These are phyloP conservation scores for Fusarium sp. DNA, from an alignment of 2,329 filamentous ascomycete species.

Conservation along the genomic window DNA sequence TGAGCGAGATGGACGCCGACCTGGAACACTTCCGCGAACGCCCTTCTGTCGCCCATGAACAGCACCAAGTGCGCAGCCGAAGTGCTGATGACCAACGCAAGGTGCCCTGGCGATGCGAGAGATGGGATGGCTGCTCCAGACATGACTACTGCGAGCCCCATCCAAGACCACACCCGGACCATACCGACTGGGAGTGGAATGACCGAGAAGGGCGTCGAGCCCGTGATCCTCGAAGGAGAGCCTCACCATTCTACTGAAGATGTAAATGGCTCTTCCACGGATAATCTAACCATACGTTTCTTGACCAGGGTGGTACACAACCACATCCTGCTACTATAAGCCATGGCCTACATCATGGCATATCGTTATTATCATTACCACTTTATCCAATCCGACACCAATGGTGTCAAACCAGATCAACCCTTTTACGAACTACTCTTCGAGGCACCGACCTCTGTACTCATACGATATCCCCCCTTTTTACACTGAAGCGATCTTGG, in stretches of 20 bases:
- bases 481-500: constrained; percentile 22
- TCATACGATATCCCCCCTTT: constrained; percentile 33
- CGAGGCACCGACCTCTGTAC: constrained; percentile 28
- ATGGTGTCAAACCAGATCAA: background rate
- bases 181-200: constrained; percentile 51
- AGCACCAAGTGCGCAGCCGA: constrained; percentile 35
- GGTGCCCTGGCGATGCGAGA: constrained; percentile 30
- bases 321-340: constrained; percentile 2
- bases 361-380: background rate
- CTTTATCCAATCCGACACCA: background rate
- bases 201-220: constrained; percentile 50
- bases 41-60: constrained; percentile 36
- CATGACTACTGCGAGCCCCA: constrained; percentile 35
- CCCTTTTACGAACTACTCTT: constrained; percentile 9
- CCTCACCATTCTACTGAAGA: constrained; percentile 47
- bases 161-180: constrained; percentile 27
- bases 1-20: constrained; percentile 72
- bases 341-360: constrained; percentile 9
- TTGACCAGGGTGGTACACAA: background rate
- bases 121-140: constrained; percentile 33
- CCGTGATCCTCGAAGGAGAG: constrained; percentile 37
- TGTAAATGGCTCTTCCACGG: constrained; percentile 29
- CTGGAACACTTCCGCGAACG: constrained; percentile 63
- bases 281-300: constrained; percentile 22
- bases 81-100: constrained; percentile 30